Percentiles rank a stretch among this genome's conserved stretches.
Evolutionary conservation across 768 basidiomycete species (phyloP).

Genomic region (Rhizopogon sp.): DNA sequence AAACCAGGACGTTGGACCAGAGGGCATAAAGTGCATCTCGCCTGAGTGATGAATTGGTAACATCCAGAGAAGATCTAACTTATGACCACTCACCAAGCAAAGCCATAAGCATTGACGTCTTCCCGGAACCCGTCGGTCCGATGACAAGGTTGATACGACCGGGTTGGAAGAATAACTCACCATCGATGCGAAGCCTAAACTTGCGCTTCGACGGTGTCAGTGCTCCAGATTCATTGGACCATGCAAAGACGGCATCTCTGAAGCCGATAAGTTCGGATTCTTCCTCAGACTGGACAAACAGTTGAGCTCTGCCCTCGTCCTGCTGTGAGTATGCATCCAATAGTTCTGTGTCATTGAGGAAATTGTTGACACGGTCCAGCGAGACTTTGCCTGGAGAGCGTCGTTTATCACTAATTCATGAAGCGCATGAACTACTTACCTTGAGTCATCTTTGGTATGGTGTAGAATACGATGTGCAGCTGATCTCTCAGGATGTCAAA

Average conservation of each 20-base stretch:
- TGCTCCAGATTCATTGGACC: conserved; percentile 27
- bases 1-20: conserved; percentile 53
- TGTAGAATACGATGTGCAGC: conserved; percentile 31
- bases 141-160: conserved; percentile 53
- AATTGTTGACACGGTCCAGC: conserved; percentile 50
- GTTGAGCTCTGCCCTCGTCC: neutral
- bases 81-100: conserved; percentile 33
- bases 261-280: conserved; percentile 42
- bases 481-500: conserved; percentile 59
- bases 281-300: conserved; percentile 6
- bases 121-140: conserved; percentile 57
- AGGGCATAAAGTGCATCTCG: conserved; percentile 62
- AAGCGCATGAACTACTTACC: conserved; percentile 1
- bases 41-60: neutral
- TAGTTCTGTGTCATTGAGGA: conserved; percentile 26
- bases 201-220: conserved; percentile 26
- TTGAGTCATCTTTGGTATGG: conserved; percentile 24
- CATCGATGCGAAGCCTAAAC: conserved; percentile 47
- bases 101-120: conserved; percentile 64
- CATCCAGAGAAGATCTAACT: neutral
- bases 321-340: conserved; percentile 6
- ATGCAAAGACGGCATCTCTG: conserved; percentile 49
- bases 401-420: conserved; percentile 3
- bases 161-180: conserved; percentile 50
- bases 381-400: conserved; percentile 52